A percentile compares a stretch with the other conserved stretches of the same genome.
These are phyloP conservation scores for Aureobasidium lini DNA, from an alignment of 2,329 filamentous ascomycete genomes.

Conservation along the genomic window DNA sequence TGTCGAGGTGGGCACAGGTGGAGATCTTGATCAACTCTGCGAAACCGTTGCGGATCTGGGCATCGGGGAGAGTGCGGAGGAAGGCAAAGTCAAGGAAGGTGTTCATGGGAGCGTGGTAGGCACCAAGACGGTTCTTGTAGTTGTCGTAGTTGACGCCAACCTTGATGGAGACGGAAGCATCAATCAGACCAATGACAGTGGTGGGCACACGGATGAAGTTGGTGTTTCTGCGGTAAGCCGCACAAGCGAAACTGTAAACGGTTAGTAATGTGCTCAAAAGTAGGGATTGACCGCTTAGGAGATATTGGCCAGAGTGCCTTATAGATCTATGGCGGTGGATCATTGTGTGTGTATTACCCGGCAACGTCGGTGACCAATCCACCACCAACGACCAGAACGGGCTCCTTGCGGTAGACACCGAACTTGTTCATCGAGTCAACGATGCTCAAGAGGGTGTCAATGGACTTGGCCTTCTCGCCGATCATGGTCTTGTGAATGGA, in stretches of 20 bases:
- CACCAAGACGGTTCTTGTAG: constrained; percentile 67
- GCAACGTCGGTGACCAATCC: constrained; percentile 67
- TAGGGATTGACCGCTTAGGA: constrained; percentile 22
- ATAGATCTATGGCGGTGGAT: constrained; percentile 33
- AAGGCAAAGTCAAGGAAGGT: constrained; percentile 70
- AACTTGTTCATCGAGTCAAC: constrained; percentile 69
- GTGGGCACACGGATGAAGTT: constrained; percentile 69
- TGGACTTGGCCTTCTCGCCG: constrained; percentile 67
- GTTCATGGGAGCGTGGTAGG: constrained; percentile 64
- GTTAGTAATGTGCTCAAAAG: constrained; percentile 21
- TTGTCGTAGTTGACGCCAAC: constrained; percentile 71
- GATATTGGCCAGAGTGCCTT: constrained; percentile 43
- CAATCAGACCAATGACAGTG: constrained; percentile 67
- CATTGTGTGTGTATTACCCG: constrained; percentile 47
- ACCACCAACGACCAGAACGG: constrained; percentile 59
- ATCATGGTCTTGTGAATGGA: constrained; percentile 66
- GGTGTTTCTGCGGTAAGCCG: constrained; percentile 63
- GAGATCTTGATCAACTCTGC: constrained; percentile 72
- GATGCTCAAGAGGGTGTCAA: constrained; percentile 61
- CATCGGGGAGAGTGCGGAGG: constrained; percentile 57
- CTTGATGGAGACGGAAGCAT: constrained; percentile 69
- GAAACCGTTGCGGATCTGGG: constrained; percentile 66
- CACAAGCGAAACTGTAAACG: constrained; percentile 55
- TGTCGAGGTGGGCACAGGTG: constrained; percentile 58
- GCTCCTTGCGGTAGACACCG: constrained; percentile 61